Base-by-base conservation (phyloP, 768 basidiomycete species). In the Termitomyces sp. region DNA sequence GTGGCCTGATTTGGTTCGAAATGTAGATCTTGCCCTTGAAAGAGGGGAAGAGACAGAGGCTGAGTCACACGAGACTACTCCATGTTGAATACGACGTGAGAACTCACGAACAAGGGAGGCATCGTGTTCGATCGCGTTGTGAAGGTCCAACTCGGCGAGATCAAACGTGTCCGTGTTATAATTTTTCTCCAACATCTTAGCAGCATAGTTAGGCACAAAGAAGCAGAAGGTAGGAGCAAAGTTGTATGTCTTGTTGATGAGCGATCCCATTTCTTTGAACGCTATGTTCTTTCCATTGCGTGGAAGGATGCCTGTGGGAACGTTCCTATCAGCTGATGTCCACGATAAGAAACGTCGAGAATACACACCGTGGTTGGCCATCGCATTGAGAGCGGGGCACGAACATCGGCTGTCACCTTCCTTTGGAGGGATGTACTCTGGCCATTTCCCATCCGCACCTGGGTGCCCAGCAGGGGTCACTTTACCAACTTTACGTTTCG, bases 331-430 rank as follows among this genome's bases (percentile, higher is more conserved):
- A 46, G 20, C 54, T 55, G 33, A 27, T 41, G 13, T 34, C 44
- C 34, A 37, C 36, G 24, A 57, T 37, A 15, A 48, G 45, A 48
- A 30, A 24, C 2, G 18, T 8, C 15, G 8, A 30, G 11, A 41
- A 36, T 20, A 76, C 74, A 45, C 41, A 91, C 91, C 91, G 60
- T 93, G 91, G 68, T 93, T 93, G 7, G 91, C 89, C 82, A 93
- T 76, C 0, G 88, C 86, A 63, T 93, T 93, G 59, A 93, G 68
- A 13, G 81, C 89, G 1, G 61, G 61, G 30, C 61, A 92, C 1
- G 85, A 81, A 61, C 82, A 82, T 2, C 91, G 76, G 65, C 89
- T 90, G 63, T 91, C 89, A 1, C 81, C 82, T 9, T 83, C 77
- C 58, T 69, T 71, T 11, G 88, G 80, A 2, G 85, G 70, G 1